Conservation (phyloP, 768 basidiomycete genomes). For the Psilocybe cubensis region DNA sequence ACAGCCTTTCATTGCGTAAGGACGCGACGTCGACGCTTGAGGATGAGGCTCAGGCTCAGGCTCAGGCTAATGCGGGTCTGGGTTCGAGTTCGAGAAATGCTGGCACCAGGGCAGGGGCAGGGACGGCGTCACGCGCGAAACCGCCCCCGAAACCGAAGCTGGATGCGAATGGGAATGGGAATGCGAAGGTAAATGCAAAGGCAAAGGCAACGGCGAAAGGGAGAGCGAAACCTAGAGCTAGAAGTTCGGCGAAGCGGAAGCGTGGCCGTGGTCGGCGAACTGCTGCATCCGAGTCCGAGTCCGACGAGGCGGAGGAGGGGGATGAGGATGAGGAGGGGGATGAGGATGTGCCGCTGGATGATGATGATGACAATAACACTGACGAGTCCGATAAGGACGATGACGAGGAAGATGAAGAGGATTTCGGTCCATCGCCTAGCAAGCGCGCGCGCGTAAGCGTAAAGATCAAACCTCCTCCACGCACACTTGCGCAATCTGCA, state of each 20-base stretch:
- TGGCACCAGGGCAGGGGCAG: not conserved
- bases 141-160: not conserved
- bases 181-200: no score
- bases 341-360: not conserved
- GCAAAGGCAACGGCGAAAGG: constrained; percentile 11
- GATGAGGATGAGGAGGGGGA: not conserved
- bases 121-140: not conserved
- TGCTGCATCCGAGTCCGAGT: not conserved
- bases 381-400: constrained; percentile 18
- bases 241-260: constrained; percentile 1
- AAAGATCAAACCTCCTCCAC: no score
- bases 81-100: no score
- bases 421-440: constrained; percentile 28
- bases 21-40: constrained; percentile 5
- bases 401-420: constrained; percentile 21
- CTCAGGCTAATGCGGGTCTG: no score
- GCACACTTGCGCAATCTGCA: constrained; percentile 9
- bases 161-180: not conserved
- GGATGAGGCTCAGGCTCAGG: no score
- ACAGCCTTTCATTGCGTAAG: constrained; percentile 2
- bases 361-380: not conserved
- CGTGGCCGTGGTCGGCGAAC: not conserved
- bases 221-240: not conserved
- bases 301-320: constrained; percentile 4
- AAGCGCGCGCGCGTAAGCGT: constrained; percentile 32